Evolutionary conservation across 2,329 filamentous ascomycete genomes (phyloP).

Genomic region (Alternaria conjuncta): DNA sequence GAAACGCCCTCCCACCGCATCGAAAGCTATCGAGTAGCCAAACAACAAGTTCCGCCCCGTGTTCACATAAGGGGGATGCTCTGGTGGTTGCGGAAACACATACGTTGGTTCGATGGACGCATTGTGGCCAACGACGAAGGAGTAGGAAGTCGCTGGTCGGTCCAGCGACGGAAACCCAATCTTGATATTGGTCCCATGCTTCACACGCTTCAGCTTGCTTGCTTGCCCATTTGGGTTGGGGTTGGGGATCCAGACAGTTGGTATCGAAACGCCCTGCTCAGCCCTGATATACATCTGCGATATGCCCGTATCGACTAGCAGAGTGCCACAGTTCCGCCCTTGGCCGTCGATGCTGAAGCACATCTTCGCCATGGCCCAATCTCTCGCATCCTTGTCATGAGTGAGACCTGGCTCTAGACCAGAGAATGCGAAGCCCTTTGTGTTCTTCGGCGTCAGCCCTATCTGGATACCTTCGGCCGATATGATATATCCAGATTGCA

Average conservation of each 20-base stretch:
- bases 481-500: slow-evolving; percentile 38
- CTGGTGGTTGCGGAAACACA: slow-evolving; percentile 34
- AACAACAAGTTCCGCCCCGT: slow-evolving; percentile 44
- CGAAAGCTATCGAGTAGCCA: slow-evolving; percentile 44
- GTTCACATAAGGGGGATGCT: slow-evolving; percentile 38
- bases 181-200: slow-evolving; percentile 35
- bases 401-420: slow-evolving; percentile 35
- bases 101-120: slow-evolving; percentile 34
- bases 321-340: slow-evolving; percentile 30
- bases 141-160: slow-evolving; percentile 25
- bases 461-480: slow-evolving; percentile 40
- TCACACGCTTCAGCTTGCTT: slow-evolving; percentile 39
- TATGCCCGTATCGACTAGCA: slow-evolving; percentile 44
- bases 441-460: slow-evolving; percentile 34
- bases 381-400: slow-evolving; percentile 35
- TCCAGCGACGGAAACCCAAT: slow-evolving; percentile 34
- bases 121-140: slow-evolving; percentile 35
- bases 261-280: slow-evolving; percentile 33
- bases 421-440: slow-evolving; percentile 29
- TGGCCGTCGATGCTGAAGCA: slow-evolving; percentile 36
- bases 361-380: slow-evolving; percentile 45
- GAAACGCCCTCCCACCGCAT: slow-evolving; percentile 41
- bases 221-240: slow-evolving; percentile 36
- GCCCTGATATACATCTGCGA: slow-evolving; percentile 45
- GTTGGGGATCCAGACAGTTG: slow-evolving; percentile 38